Conservation (phyloP, 768 basidiomycete species). For the Saitozyma sp. region DNA sequence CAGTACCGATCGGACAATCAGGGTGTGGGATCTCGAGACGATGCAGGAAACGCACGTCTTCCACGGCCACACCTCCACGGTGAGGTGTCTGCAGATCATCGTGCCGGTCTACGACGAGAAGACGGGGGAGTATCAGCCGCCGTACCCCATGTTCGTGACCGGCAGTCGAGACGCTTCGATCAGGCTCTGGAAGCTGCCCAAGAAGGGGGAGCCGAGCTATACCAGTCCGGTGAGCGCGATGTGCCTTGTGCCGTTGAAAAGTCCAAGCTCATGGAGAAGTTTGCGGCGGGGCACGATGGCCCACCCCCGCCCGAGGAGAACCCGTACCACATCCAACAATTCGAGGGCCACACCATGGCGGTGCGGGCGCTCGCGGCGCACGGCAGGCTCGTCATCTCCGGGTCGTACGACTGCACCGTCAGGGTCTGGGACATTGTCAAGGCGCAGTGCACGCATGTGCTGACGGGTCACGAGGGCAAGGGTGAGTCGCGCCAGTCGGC, state of each 20-base stretch:
- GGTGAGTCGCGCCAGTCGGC: conserved; percentile 56
- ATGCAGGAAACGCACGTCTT: conserved; percentile 88
- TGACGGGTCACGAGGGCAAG: conserved; percentile 88
- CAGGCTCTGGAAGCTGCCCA: conserved; percentile 68
- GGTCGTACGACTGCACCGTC: conserved; percentile 93
- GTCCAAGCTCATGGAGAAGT: background rate
- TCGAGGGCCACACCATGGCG: conserved; percentile 87
- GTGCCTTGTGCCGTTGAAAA: background rate
- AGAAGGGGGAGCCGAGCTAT: conserved; percentile 62
- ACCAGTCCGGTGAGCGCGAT: conserved; percentile 14
- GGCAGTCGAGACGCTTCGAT: conserved; percentile 69
- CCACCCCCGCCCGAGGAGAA: conserved; percentile 59
- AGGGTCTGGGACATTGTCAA: conserved; percentile 92
- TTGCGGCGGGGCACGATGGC: conserved; percentile 2
- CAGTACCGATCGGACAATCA: conserved; percentile 87
- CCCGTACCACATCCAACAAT: conserved; percentile 80
- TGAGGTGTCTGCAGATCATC: conserved; percentile 91
- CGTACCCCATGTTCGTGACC: conserved; percentile 70
- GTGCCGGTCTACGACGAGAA: conserved; percentile 85
- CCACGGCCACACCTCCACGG: conserved; percentile 93
- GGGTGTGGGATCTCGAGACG: conserved; percentile 81
- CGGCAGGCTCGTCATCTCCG: conserved; percentile 85
- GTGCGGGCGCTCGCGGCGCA: conserved; percentile 89
- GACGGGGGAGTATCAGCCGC: conserved; percentile 66
- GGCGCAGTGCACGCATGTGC: conserved; percentile 74